A percentile compares a stretch with the other conserved stretches of the same genome.
Conservation (phyloP, 768 basidiomycete species). For the Cystobasidium ongulense region DNA sequence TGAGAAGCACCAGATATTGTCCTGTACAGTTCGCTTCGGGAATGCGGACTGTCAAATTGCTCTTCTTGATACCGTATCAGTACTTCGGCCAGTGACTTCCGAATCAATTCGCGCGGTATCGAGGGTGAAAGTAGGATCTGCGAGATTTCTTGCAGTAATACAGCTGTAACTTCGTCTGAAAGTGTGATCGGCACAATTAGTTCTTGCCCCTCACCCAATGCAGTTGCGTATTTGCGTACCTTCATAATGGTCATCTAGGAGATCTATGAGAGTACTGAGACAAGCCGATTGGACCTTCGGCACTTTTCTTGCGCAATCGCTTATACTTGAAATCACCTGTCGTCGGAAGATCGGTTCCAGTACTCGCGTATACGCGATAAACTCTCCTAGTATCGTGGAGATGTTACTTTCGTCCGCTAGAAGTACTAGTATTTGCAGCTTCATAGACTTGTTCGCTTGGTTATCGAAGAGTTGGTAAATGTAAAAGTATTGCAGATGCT, state of each 20-base stretch:
- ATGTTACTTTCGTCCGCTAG: slow-evolving; percentile 62
- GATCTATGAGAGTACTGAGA: background rate
- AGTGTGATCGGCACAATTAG: background rate
- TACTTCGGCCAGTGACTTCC: background rate
- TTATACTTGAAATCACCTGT: slow-evolving; percentile 24
- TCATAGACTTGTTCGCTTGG: slow-evolving; percentile 60
- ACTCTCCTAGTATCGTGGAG: slow-evolving; percentile 65
- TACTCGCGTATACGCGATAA: slow-evolving; percentile 51
- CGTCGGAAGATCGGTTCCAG: background rate
- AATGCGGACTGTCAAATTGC: slow-evolving; percentile 17
- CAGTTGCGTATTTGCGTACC: background rate
- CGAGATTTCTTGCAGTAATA: background rate
- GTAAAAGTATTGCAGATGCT: slow-evolving; percentile 60
- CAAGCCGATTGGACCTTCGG: slow-evolving; percentile 3
- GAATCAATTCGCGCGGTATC: background rate
- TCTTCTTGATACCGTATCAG: slow-evolving; percentile 32
- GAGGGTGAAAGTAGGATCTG: background rate
- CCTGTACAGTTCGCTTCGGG: slow-evolving; percentile 24
- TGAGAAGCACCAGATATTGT: slow-evolving; percentile 82
- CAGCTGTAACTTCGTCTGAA: background rate
- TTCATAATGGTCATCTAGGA: background rate
- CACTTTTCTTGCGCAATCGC: slow-evolving; percentile 14
- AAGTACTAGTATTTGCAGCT: slow-evolving; percentile 64
- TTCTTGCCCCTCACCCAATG: background rate
- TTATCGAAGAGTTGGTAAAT: slow-evolving; percentile 60